Evolutionary conservation across 805 yeast genomes (phyloP).

Genomic region (Yamadazyma laniorum): DNA sequence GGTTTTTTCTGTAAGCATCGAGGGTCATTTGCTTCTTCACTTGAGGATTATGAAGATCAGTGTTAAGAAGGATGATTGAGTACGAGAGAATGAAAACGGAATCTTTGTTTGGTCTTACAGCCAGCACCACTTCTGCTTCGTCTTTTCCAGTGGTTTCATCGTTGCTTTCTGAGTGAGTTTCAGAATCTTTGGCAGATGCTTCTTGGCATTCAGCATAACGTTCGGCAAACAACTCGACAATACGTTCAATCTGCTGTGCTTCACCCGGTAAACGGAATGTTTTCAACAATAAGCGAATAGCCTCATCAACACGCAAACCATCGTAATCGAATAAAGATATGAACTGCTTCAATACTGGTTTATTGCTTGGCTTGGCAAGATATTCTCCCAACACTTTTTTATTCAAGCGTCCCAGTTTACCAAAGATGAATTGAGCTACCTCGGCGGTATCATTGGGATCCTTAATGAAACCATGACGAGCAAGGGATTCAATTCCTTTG

Average conservation of each 20-base stretch:
- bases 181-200: neutral
- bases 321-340: slow-evolving; percentile 71
- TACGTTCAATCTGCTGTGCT: slow-evolving; percentile 92
- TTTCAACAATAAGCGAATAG: slow-evolving; percentile 75
- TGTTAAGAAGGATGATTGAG: slow-evolving; percentile 90
- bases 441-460: slow-evolving; percentile 49
- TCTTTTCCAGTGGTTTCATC: neutral
- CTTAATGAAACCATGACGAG: slow-evolving; percentile 63
- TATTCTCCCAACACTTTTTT: slow-evolving; percentile 86
- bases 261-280: slow-evolving; percentile 95
- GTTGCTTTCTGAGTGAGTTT: neutral
- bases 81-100: slow-evolving; percentile 87
- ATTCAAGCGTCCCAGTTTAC: slow-evolving; percentile 77
- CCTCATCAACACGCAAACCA: slow-evolving; percentile 87
- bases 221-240: slow-evolving; percentile 82
- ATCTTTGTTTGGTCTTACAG: slow-evolving; percentile 73
- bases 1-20: slow-evolving; percentile 74
- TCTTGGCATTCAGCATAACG: slow-evolving; percentile 69
- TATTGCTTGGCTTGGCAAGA: slow-evolving; percentile 72
- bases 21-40: slow-evolving; percentile 89
- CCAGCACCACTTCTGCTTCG: slow-evolving; percentile 30
- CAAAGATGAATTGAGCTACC: slow-evolving; percentile 73
- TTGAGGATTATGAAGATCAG: slow-evolving; percentile 91
- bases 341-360: slow-evolving; percentile 58
- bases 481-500: slow-evolving; percentile 64